These are phyloP conservation scores for Auriscalpium vulgare DNA, from an alignment of 768 basidiomycete genomes.

Conservation along the genomic window DNA sequence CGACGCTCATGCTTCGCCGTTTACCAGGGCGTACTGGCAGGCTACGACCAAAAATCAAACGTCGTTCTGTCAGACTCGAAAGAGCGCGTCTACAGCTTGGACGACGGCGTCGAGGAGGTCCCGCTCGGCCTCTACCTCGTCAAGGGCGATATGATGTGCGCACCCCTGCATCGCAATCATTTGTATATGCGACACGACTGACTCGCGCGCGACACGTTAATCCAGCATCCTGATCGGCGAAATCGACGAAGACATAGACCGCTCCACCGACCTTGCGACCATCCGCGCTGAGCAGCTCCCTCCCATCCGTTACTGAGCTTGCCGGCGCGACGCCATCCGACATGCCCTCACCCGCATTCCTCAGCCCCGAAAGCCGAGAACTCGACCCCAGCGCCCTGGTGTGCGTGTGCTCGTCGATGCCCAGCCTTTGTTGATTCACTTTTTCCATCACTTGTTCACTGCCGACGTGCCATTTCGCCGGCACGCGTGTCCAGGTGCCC, in stretches of 20 bases:
- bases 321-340: background rate
- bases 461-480: too few relatives aligned
- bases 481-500: too few relatives aligned
- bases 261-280: conserved; percentile 60
- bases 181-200: background rate
- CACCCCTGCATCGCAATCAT: conserved; percentile 14
- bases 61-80: conserved; percentile 90
- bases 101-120: conserved; percentile 91
- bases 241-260: conserved; percentile 77
- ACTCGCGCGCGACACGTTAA: conserved; percentile 9
- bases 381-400: too few relatives aligned
- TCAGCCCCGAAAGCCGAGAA: too few relatives aligned
- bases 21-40: conserved; percentile 76
- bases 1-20: background rate
- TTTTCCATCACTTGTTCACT: too few relatives aligned
- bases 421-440: too few relatives aligned
- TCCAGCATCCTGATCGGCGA: conserved; percentile 73
- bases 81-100: conserved; percentile 86
- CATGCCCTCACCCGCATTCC: too few relatives aligned
- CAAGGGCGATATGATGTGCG: conserved; percentile 97
- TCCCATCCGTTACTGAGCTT: conserved; percentile 59
- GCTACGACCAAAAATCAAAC: conserved; percentile 94
- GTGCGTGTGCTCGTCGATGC: too few relatives aligned
- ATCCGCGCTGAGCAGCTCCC: conserved; percentile 86
- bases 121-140: conserved; percentile 94